These are phyloP conservation scores for Silene vulgaris DNA, from an alignment of 179 eudicot genomes.

Conservation along the genomic window DNA sequence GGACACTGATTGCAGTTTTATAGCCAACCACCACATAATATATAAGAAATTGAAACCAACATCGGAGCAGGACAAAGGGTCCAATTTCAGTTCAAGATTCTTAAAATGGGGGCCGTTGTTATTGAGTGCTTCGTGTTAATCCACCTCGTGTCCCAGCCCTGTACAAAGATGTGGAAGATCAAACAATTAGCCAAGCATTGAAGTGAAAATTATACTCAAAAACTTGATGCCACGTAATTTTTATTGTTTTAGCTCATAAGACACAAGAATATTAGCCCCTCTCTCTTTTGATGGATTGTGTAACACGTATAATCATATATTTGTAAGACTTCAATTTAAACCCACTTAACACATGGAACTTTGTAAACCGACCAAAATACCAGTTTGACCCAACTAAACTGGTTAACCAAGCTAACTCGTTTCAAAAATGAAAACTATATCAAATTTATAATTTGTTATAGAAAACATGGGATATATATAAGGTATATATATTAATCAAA, in stretches of 20 bases:
- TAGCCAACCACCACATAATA: conserved; percentile 39
- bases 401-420: background rate
- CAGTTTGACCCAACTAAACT: background rate
- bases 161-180: conserved; percentile 27
- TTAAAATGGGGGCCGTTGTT: conserved; percentile 31
- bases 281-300: too few species aligned
- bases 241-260: background rate
- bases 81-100: conserved; percentile 35
- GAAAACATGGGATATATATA: too few species aligned
- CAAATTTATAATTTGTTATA: too few species aligned
- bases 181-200: background rate
- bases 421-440: too few species aligned
- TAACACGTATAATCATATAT: background rate
- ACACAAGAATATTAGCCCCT: background rate
- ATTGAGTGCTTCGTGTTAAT: conserved; percentile 74
- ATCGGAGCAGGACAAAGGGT: conserved; percentile 19
- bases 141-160: conserved; percentile 65
- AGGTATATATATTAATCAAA: too few species aligned
- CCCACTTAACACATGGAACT: background rate
- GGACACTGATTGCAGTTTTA: conserved; percentile 44
- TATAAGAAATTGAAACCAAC: conserved; percentile 26
- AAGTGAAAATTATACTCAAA: background rate
- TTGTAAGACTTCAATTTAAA: background rate
- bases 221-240: background rate
- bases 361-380: background rate